Base-by-base conservation (phyloP, 345 rosid genomes). In the Diplotaxis tenuifolia region DNA sequence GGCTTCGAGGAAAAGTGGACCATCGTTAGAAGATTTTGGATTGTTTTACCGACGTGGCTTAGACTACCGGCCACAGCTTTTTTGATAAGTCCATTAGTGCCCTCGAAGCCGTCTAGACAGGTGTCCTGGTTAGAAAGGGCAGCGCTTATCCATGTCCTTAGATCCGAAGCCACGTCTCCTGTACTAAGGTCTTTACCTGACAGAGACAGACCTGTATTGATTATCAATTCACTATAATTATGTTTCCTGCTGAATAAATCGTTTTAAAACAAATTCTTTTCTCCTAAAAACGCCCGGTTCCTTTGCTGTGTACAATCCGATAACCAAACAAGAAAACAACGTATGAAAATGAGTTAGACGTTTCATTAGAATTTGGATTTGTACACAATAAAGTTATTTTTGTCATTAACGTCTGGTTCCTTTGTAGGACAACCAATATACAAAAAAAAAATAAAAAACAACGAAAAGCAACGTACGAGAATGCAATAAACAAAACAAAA, bases 131-230 rank as follows among this genome's bases (percentile, higher is more conserved):
- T 84, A 10, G 85, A 75, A 27, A 94, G 82, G 32, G 97, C 87
- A 11, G 97, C 98, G 54, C 96, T 86, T 27, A 94, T 82, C 84
- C 93, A 94, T 55, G 95, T 82, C 75, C 80, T 80, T 25, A 90
- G 69, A 74, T 94, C 97, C n/a, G 83, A 85, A 63, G 84, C 79
- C 57, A 88, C 72, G 68, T 91, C 84, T 1, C 84, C 88, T 10
- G 92, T 87, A 67, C 96, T 82, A 71, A 89, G 86, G 67, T 85
- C 78, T 62, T 86, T 86, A 28, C 91, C 97, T 87, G 83, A 52
- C n/a, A 36, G 34, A 22, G 31, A 47, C 54, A 64, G 28, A n/a
- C 5, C 27, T 20, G 58, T 22, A 54, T 20, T 53, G 63, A 42
- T 68, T 7, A 19, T 53, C 6, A 20, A 68, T 22, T 60, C 65